A percentile compares a stretch with the other conserved stretches of the same genome.
phyloP scores from a whole-genome alignment of 805 yeast species.

The Candida krabiensis region DNA sequence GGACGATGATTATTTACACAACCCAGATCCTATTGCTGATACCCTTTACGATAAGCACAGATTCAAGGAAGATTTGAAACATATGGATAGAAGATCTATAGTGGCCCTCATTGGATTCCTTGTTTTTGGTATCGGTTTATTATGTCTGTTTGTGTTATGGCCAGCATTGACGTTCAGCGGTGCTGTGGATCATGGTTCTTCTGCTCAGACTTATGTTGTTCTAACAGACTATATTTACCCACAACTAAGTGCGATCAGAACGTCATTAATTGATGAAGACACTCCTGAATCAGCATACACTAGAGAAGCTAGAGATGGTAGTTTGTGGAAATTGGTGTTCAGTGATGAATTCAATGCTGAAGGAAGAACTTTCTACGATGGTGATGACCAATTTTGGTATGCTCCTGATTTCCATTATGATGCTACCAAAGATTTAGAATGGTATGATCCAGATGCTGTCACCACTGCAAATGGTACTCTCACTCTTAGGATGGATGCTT shows the following conservation, averaged over 20 bases:
- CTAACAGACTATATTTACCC: conserved; percentile 61
- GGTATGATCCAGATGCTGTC: conserved; percentile 93
- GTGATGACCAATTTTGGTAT: conserved; percentile 90
- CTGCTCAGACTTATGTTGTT: conserved; percentile 35
- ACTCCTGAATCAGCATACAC: conserved; percentile 54
- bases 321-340: conserved; percentile 73
- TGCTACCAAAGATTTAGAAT: conserved; percentile 87
- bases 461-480: conserved; percentile 75
- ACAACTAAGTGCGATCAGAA: conserved; percentile 55
- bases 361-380: conserved; percentile 86
- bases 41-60: conserved; percentile 78
- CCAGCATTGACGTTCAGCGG: conserved; percentile 89
- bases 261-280: conserved; percentile 66
- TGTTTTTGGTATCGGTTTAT: conserved; percentile 56
- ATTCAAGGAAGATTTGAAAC: conserved; percentile 60
- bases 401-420: conserved; percentile 82
- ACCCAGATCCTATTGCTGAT: conserved; percentile 93
- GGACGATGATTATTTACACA: conserved; percentile 91
- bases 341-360: conserved; percentile 89
- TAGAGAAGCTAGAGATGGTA: conserved; percentile 58
- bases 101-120: conserved; percentile 65
- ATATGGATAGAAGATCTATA: conserved; percentile 61
- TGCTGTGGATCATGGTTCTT: conserved; percentile 35
- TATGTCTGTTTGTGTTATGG: conserved; percentile 69
- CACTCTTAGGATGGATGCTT: conserved; percentile 75